Evolutionary conservation across 805 yeast species (phyloP), one percentile per base, ranked within the genome.

Genomic region (Cyberlindnera petersonii): DNA sequence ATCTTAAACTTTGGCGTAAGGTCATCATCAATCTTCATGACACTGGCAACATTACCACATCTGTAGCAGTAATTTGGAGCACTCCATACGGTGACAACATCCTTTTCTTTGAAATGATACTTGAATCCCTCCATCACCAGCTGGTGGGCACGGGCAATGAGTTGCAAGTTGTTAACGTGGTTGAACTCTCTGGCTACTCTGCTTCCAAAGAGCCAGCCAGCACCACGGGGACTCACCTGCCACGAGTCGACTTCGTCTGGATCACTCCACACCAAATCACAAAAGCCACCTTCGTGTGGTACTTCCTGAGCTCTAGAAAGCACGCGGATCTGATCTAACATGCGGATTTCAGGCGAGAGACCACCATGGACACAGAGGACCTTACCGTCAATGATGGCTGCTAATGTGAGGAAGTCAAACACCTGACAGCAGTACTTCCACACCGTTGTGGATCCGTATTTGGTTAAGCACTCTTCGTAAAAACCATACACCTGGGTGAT

Each of bases 401-500:
- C 95, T 44, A 93, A 71, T 0, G 97, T 88, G 47, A 91, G 70
- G 60, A 88, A 88, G 63, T 89, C 97, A 65, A 89, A 88, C 33
- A 89, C 96, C 62, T 89, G 96, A 63, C 96, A 89, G 63, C 96
- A 87, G 63, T 86, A 86, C 61, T 87, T 87, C 96, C 96, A 89
- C 24, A 88, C 96, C 19, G 95, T 86, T 17, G 95, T 86, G 27
- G 91, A 82, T 6, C 48, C 48, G 60, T 89, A 89, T 62, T 89
- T 89, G 40, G 87, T 82, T 43, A 89, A 61, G 60, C 98, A 89
- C 63, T 89, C 98, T 61, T 89, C 98, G 64, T 93, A 91, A 64
- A 91, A 91, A 5, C 98, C 98, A 64, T 91, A 91, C 26, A 89
- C 98, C 66, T 91, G 97, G n/a, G 98, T 91, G 58, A 93, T 93